phyloP scores from a whole-genome alignment of 2,329 filamentous ascomycete species.

The Xylariaceae sp. region DNA sequence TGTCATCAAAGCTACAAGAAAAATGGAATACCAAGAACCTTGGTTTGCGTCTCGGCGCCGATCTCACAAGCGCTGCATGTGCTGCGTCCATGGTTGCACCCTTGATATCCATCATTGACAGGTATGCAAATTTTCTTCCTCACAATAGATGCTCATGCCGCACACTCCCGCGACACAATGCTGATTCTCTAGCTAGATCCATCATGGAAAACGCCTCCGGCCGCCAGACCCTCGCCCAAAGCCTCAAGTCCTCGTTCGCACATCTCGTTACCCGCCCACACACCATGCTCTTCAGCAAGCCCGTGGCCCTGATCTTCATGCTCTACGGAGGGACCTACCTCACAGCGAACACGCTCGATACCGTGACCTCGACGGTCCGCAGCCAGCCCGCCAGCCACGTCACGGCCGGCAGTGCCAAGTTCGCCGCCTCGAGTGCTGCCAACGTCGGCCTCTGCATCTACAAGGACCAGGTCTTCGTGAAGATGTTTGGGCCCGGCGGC shows the following conservation, averaged over 20 bases:
- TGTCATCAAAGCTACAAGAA: slow-evolving; percentile 16
- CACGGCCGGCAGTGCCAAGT: slow-evolving; percentile 74
- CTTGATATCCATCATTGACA: slow-evolving; percentile 82
- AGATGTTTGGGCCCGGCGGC: slow-evolving; percentile 66
- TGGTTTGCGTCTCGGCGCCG: slow-evolving; percentile 60
- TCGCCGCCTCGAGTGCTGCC: slow-evolving; percentile 71
- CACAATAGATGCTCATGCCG: background rate
- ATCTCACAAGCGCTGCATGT: slow-evolving; percentile 63
- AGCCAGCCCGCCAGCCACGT: slow-evolving; percentile 55
- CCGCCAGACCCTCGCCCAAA: slow-evolving; percentile 53
- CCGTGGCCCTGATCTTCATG: slow-evolving; percentile 65
- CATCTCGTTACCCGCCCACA: slow-evolving; percentile 58
- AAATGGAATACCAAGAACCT: slow-evolving; percentile 76
- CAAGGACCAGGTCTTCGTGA: slow-evolving; percentile 83
- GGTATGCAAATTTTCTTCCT: slow-evolving; percentile 39
- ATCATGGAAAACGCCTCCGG: slow-evolving; percentile 83
- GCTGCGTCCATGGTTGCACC: slow-evolving; percentile 77
- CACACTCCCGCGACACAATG: slow-evolving; percentile 2
- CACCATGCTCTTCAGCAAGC: slow-evolving; percentile 56
- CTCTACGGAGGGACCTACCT: slow-evolving; percentile 88
- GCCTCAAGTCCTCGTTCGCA: slow-evolving; percentile 54
- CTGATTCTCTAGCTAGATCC: slow-evolving; percentile 41
- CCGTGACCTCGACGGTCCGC: slow-evolving; percentile 60
- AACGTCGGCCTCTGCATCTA: slow-evolving; percentile 85
- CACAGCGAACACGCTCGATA: slow-evolving; percentile 85